Percentiles rank a stretch among this genome's conserved stretches.
Conservation (phyloP, 2,329 filamentous ascomycete species). For the Cadophora gregata region DNA sequence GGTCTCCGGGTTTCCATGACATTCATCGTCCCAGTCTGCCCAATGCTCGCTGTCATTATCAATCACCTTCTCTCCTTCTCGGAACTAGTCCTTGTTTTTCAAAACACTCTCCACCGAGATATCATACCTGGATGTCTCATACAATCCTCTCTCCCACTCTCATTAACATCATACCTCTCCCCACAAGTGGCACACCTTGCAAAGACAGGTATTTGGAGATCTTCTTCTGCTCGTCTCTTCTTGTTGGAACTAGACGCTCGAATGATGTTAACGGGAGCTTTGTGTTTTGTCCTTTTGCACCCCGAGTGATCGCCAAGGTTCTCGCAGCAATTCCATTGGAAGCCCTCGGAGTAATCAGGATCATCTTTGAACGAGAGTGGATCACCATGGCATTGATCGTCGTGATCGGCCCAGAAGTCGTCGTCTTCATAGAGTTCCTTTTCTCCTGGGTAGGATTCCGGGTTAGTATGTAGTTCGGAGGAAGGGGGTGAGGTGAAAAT, state of each 20-base stretch:
- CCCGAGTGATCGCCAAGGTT: slow-evolving; percentile 9
- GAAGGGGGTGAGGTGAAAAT: background rate
- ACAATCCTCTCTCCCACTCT: slow-evolving; percentile 8
- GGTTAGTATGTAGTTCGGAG: background rate
- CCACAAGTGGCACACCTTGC: slow-evolving; percentile 13
- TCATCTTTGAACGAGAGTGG: slow-evolving; percentile 19
- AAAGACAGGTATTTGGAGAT: background rate
- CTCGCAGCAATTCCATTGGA: slow-evolving; percentile 27
- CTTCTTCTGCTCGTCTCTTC: background rate
- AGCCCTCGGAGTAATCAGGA: slow-evolving; percentile 22
- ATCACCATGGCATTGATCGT: slow-evolving; percentile 22
- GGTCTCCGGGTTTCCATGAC: background rate
- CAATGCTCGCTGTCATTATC: slow-evolving; percentile 7
- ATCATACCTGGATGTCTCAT: slow-evolving; percentile 17
- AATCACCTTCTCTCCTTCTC: background rate
- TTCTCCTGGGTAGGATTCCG: slow-evolving; percentile 1
- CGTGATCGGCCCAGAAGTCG: slow-evolving; percentile 29
- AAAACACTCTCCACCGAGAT: too few relatives aligned
- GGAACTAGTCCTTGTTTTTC: background rate
- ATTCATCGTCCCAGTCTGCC: slow-evolving; percentile 12
- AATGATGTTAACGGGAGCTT: slow-evolving; percentile 16
- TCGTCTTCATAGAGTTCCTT: slow-evolving; percentile 21
- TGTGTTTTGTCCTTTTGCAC: slow-evolving; percentile 20
- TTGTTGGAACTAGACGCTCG: background rate
- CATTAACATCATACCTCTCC: slow-evolving; percentile 13